These are phyloP conservation scores for Dryadomyces sulphureus DNA, from an alignment of 2,329 filamentous ascomycete genomes.

Conservation along the genomic window DNA sequence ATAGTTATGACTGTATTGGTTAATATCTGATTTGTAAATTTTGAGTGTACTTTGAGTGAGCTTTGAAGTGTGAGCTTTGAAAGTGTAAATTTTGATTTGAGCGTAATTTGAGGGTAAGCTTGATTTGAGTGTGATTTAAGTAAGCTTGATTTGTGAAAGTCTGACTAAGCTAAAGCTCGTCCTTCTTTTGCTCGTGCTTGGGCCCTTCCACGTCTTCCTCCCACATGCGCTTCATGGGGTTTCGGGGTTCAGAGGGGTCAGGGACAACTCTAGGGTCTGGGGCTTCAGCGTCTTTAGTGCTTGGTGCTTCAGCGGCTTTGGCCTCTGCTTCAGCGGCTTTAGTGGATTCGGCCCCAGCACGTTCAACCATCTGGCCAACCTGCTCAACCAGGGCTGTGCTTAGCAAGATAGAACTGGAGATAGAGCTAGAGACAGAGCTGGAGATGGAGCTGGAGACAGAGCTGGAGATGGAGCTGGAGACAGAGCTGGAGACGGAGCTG, in stretches of 20 bases:
- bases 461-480: constrained; percentile 12
- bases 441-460: constrained; percentile 2
- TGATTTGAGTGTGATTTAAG: too few species aligned
- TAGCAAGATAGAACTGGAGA: not conserved
- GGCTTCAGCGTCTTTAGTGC: not conserved
- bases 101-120: too few species aligned
- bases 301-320: constrained; percentile 8
- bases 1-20: not conserved
- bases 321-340: not conserved
- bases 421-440: constrained; percentile 10
- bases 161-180: not conserved
- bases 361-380: constrained; percentile 2
- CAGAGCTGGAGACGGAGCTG: constrained; percentile 2
- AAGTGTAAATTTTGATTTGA: too few species aligned
- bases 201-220: constrained; percentile 25
- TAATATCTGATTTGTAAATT: not conserved
- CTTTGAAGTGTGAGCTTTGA: too few species aligned
- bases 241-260: constrained; percentile 17
- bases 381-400: not conserved
- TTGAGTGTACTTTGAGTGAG: not conserved
- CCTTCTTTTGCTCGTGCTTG: constrained; percentile 8
- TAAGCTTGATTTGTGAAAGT: too few species aligned
- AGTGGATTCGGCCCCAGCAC: not conserved
- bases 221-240: constrained; percentile 49
- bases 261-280: constrained; percentile 18